Base-by-base conservation (phyloP, 164 flowering plant genomes). In the Pachysandra terminalis region DNA sequence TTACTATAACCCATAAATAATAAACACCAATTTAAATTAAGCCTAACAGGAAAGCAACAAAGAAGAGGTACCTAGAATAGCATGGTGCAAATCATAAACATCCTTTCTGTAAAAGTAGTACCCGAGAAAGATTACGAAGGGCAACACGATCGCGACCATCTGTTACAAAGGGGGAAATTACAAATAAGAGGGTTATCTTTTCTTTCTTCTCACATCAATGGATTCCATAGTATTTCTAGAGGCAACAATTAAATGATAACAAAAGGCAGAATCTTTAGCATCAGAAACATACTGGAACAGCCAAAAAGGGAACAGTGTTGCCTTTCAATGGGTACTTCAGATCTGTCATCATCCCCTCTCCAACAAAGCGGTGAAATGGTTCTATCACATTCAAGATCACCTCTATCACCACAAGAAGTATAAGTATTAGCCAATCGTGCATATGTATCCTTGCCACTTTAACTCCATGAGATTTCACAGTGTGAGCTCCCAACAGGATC, bases 331-430 rank as follows among this genome's bases (percentile, higher is more conserved):
- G 96, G 67, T 84, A 90, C 69, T 59, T 87, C 45, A 93, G 77
- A 67, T 90, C 93, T 10, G 81, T 73, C 90, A 93, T 82, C 97
- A 90, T 88, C 16, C 81, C 89, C 73, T 78, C 78, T 67, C 98
- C 98, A 68, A 91, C 97, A 79, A 83, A 93, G 52, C 97, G 87
- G 68, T 93, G 87, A 80, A 91, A 93, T 70, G 98, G 97, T 65
- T 88, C 86, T 32, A 93, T 89, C 0, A 87, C 68, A 72, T 88
- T 88, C 82, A 93, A 70, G 61, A 72, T 61, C 59, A 74, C 70
- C 48, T 79, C 90, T 65, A 91, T 73, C 37, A 78, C 85, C 75
- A 73, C 79, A 51, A 93, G 91, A 73, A 91, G 84, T 17, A 86
- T 0, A 32, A 93, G 89, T 71, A 89, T 89, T 53, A 89, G 68